These are phyloP conservation scores for Fusarium sp. DNA, from an alignment of 2,329 filamentous ascomycete species.

Conservation along the genomic window DNA sequence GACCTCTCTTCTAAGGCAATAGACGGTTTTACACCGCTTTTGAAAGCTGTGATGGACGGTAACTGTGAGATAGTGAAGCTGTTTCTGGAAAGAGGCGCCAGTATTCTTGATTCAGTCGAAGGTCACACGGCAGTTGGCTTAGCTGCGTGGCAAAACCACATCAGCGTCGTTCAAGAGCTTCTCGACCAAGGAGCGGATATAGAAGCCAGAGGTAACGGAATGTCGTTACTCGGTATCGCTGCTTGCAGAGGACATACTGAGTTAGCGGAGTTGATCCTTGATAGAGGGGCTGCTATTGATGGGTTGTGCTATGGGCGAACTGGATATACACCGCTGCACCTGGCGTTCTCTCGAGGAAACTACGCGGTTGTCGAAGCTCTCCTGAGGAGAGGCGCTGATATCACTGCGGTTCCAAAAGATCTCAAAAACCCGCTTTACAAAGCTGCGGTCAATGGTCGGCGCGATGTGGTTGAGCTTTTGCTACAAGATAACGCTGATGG, in stretches of 20 bases:
- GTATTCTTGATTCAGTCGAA: not conserved
- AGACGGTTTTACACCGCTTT: accelerated
- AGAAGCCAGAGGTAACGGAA: not conserved
- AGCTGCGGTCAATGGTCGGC: accelerated
- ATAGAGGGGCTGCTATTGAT: not conserved
- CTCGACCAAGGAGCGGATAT: not conserved
- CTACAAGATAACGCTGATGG: not conserved
- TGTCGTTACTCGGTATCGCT: not conserved
- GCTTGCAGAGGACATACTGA: not conserved
- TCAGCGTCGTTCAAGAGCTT: not conserved
- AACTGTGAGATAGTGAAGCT: accelerated
- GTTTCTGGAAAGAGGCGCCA: not conserved
- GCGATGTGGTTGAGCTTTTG: not conserved
- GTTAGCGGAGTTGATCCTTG: not conserved
- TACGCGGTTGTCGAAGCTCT: accelerated
- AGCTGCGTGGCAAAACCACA: not conserved
- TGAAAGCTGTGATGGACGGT: accelerated
- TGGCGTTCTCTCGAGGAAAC: not conserved
- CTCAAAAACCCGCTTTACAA: accelerated
- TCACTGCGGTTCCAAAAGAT: accelerated
- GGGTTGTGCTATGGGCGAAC: not conserved
- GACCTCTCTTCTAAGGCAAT: accelerated
- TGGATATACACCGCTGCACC: not conserved
- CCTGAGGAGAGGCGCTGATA: not conserved
- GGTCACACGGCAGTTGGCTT: not conserved